Percentiles rank a stretch among this genome's conserved stretches.
These are phyloP conservation scores for Wickerhamiella allomyrinae DNA, from an alignment of 805 yeast genomes.

Conservation along the genomic window DNA sequence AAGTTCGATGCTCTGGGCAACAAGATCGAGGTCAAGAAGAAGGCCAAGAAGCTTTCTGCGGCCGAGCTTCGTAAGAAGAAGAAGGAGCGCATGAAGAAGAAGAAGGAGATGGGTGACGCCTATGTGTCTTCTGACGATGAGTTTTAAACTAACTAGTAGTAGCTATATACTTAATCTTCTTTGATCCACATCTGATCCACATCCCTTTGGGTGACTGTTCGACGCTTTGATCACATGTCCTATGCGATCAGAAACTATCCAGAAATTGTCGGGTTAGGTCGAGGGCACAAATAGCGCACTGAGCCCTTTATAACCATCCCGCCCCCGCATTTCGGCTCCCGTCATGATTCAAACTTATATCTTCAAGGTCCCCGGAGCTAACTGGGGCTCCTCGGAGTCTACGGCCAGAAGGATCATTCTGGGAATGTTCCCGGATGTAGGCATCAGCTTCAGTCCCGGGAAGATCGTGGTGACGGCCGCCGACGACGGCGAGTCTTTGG, in stretches of 20 bases:
- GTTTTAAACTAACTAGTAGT: slow-evolving; percentile 43
- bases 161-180: background rate
- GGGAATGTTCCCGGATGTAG: background rate
- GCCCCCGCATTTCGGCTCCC: background rate
- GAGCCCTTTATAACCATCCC: background rate
- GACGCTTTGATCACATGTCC: no score
- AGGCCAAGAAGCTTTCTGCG: slow-evolving; percentile 94
- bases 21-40: slow-evolving; percentile 93
- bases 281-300: background rate
- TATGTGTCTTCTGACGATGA: slow-evolving; percentile 96
- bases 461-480: background rate
- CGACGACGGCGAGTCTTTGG: background rate
- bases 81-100: slow-evolving; percentile 99
- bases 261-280: no score
- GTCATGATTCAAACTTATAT: background rate
- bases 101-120: slow-evolving; percentile 99
- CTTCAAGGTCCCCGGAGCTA: background rate
- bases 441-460: background rate
- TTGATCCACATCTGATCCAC: no score
- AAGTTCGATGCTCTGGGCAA: slow-evolving; percentile 99
- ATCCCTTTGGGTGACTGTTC: no score
- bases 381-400: background rate
- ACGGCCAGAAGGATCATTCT: background rate
- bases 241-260: no score
- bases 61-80: slow-evolving; percentile 99